Evolutionary conservation across 306 rosid species (phyloP), one percentile per base, ranked within the genome.

Genomic region (Lathyrus tuberosus): DNA sequence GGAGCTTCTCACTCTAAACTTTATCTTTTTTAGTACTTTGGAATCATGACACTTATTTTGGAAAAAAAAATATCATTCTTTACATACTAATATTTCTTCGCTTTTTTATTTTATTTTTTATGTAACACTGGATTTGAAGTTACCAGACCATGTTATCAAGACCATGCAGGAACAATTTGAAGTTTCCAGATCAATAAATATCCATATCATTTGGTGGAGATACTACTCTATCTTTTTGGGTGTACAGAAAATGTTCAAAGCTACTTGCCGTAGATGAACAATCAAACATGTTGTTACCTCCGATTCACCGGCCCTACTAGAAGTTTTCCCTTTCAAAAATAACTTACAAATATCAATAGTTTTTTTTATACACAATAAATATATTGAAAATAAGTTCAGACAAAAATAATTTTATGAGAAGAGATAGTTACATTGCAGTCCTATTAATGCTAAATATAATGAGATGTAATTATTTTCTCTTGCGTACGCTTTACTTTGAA

Each of bases 101-200:
- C n/a, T 37, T 72, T 58, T 85, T 28, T 67, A 65, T 69, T 16
- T 43, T 13, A 65, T 70, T 78, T 66, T 74, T 78, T 5, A 59
- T 76, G 75, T 67, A 92, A 96, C 96, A 80, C 70, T 92, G 98
- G 98, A 76, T 92, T 79, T 85, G 96, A 81, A 79, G 91, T 89
- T 89, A 88, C 73, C 93, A 85, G 70, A 77, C 82, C 79, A 70
- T 92, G 57, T 90, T 86, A 83, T 76, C 87, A 67, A 90, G 81
- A 78, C 63, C 73, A 65, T 92, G 96, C 92, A 88, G 96, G 96
- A 88, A 24, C 16, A 44, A 16, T 63, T 75, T 47, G 37, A 69
- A 30, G n/a, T 70, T 57, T 74, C 56, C 65, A 49, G 35, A 24
- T 56, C n/a, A 24, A 69, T 24, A 24, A 10, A 31, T 62, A 76